Conservation (phyloP, 108 stramenopile genomes). For the Nitzschia putrida region DNA sequence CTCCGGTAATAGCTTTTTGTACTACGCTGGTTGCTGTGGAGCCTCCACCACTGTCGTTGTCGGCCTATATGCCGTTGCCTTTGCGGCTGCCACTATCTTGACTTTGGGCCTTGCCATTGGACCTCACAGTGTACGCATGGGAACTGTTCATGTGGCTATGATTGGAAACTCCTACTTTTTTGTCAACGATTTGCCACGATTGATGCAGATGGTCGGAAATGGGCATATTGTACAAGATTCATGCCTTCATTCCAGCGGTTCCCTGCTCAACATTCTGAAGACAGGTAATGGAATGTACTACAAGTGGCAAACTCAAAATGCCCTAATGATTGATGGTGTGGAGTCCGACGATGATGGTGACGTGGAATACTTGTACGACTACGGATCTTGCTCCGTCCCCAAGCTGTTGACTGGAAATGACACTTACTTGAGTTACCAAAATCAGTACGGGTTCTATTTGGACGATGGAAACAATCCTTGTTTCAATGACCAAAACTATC, state of each 20-base stretch:
- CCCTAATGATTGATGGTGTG: slow-evolving; percentile 25
- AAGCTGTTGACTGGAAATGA: slow-evolving; percentile 54
- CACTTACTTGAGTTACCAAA: slow-evolving; percentile 18
- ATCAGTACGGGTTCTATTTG: slow-evolving; percentile 38
- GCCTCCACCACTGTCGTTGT: background rate
- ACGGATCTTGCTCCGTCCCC: slow-evolving; percentile 56
- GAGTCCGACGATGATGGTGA: slow-evolving; percentile 13
- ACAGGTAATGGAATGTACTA: slow-evolving; percentile 63
- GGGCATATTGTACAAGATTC: slow-evolving; percentile 49
- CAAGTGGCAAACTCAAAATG: slow-evolving; percentile 45
- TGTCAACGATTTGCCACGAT: slow-evolving; percentile 60
- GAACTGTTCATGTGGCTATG: slow-evolving; percentile 43
- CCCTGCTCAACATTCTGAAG: slow-evolving; percentile 36
- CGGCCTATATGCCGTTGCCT: background rate
- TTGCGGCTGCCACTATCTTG: background rate
- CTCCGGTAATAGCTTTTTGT: background rate
- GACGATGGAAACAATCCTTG: slow-evolving; percentile 60
- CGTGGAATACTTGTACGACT: slow-evolving; percentile 45
- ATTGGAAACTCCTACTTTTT: slow-evolving; percentile 56
- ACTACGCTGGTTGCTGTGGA: slow-evolving; percentile 1
- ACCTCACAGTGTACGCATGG: background rate
- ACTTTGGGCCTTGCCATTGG: slow-evolving; percentile 2
- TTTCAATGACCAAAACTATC: slow-evolving; percentile 43
- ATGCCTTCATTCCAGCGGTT: slow-evolving; percentile 39
- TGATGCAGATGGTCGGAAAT: slow-evolving; percentile 34